phyloP scores from a whole-genome alignment of 176 grass and related monocot species.

The Zoysia japonica region DNA sequence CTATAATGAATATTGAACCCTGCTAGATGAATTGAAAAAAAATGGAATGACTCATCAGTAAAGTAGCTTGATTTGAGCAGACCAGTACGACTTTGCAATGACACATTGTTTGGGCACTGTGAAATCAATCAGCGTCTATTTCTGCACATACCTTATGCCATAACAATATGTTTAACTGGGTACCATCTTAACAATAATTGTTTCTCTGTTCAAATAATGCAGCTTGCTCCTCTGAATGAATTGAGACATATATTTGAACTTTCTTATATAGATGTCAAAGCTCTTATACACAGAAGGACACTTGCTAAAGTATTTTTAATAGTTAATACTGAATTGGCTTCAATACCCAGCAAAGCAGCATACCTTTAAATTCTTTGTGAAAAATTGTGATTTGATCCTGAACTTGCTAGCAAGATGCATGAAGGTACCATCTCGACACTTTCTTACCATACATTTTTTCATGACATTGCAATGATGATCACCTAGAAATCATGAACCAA shows the following conservation, averaged over 20 bases:
- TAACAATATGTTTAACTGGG: conserved; percentile 16
- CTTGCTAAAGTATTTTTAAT: conserved; percentile 88
- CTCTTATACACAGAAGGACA: conserved; percentile 77
- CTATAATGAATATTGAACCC: conserved; percentile 15
- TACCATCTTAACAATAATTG: conserved; percentile 41
- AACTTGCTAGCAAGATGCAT: conserved; percentile 91
- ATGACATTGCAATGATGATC: not conserved
- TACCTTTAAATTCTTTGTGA: conserved; percentile 95
- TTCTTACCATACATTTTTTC: conserved; percentile 27
- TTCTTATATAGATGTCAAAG: conserved; percentile 78
- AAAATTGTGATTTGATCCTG: conserved; percentile 86
- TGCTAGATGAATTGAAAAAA: conserved; percentile 1
- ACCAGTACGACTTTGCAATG: conserved; percentile 16
- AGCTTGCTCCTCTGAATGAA: conserved; percentile 80
- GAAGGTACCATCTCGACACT: conserved; percentile 61
- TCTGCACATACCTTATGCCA: not conserved
- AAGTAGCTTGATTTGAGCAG: conserved; percentile 32
- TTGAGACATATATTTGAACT: conserved; percentile 93
- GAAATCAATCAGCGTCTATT: not conserved
- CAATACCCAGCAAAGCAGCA: conserved; percentile 84
- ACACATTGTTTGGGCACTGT: not conserved
- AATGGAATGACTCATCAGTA: not conserved
- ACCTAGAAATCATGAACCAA: not conserved
- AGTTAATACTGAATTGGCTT: conserved; percentile 65
- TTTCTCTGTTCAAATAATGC: conserved; percentile 49